Evolutionary conservation across 805 yeast genomes (phyloP).

Genomic region (Lachancea waltii): DNA sequence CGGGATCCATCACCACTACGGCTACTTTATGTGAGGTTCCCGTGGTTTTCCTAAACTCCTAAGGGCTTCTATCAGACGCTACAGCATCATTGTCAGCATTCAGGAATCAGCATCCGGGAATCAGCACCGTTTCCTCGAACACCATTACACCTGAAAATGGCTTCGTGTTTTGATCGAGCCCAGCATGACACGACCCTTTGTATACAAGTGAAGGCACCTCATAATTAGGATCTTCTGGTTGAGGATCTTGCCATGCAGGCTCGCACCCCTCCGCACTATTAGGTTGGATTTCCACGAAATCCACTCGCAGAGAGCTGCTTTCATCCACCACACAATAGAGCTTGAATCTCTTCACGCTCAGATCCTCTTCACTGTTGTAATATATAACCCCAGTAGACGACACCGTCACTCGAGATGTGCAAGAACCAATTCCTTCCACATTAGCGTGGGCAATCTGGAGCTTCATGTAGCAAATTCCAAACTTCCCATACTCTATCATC

Average conservation of each 20-base stretch:
- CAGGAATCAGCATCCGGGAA: no score
- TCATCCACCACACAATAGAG: slow-evolving; percentile 9
- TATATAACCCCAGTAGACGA: slow-evolving; percentile 8
- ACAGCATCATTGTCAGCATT: not conserved
- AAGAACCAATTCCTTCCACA: slow-evolving; percentile 8
- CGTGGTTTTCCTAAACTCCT: no score
- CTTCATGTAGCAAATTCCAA: slow-evolving; percentile 4
- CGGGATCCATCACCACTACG: no score
- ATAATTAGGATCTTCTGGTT: slow-evolving; percentile 6
- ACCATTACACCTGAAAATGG: slow-evolving; percentile 6
- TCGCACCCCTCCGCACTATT: not conserved
- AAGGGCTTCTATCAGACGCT: no score
- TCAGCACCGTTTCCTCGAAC: not conserved
- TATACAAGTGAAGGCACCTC: slow-evolving; percentile 6
- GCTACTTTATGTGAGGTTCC: no score
- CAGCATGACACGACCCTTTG: slow-evolving; percentile 5
- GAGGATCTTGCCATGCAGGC: slow-evolving; percentile 2
- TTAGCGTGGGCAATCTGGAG: not conserved
- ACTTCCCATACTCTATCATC: slow-evolving; percentile 4
- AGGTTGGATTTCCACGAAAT: slow-evolving; percentile 7
- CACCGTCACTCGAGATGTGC: slow-evolving; percentile 9
- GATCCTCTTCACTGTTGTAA: slow-evolving; percentile 6
- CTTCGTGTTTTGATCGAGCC: not conserved
- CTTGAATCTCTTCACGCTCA: slow-evolving; percentile 5
- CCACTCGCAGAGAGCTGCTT: slow-evolving; percentile 10